These are phyloP conservation scores for Amanita exitialis DNA, from an alignment of 768 basidiomycete genomes.

Conservation along the genomic window DNA sequence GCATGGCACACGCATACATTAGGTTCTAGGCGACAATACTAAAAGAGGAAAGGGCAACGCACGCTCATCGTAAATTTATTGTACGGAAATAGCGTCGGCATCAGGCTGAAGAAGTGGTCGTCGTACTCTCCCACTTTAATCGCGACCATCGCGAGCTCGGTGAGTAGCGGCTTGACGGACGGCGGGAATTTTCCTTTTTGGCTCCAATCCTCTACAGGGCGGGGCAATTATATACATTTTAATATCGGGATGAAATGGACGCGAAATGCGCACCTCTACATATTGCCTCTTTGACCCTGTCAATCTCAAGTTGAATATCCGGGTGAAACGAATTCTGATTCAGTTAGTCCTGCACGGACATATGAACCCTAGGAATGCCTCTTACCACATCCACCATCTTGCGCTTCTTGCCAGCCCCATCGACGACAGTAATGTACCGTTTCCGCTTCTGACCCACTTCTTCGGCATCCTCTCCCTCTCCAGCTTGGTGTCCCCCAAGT, in stretches of 20 bases:
- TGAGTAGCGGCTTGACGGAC: constrained; percentile 59
- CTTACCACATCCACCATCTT: constrained; percentile 59
- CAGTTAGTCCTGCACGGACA: neutral
- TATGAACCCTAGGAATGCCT: neutral
- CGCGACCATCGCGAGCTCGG: constrained; percentile 65
- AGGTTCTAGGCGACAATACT: neutral
- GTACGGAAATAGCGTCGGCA: constrained; percentile 86
- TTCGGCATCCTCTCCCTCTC: constrained; percentile 19
- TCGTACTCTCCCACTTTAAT: constrained; percentile 83
- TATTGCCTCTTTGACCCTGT: constrained; percentile 51
- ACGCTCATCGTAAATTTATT: constrained; percentile 93
- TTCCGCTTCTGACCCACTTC: constrained; percentile 39
- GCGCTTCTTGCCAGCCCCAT: constrained; percentile 54
- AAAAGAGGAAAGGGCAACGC: constrained; percentile 15
- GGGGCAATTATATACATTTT: neutral
- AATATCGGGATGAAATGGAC: neutral
- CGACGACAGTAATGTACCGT: constrained; percentile 38
- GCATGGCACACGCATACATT: neutral
- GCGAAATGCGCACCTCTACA: constrained; percentile 33
- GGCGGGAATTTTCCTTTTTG: constrained; percentile 88
- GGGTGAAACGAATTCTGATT: constrained; percentile 59
- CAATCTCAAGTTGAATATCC: constrained; percentile 51
- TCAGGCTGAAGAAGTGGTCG: constrained; percentile 82
- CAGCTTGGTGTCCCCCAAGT: neutral
- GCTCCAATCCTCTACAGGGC: constrained; percentile 56